Conservation (phyloP, 352 stramenopile species). For the Poterioochromonas sp. region DNA sequence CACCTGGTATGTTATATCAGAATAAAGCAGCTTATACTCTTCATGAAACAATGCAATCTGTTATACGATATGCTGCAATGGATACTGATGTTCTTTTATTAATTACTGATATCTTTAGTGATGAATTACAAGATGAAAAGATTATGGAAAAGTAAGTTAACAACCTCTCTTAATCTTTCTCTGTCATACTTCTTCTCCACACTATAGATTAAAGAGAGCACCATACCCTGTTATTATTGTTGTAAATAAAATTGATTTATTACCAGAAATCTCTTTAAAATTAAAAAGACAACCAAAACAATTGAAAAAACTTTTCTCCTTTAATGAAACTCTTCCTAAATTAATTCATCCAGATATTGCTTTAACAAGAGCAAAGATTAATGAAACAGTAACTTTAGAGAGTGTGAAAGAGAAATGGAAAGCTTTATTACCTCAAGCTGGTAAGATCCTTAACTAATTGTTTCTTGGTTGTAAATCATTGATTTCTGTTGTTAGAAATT, state of each 20-base stretch:
- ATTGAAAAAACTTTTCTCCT: too few relatives aligned
- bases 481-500: slow-evolving; percentile 8
- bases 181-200: not conserved
- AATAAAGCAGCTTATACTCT: slow-evolving; percentile 45
- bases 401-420: not conserved
- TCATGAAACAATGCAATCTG: slow-evolving; percentile 47
- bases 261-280: too few relatives aligned
- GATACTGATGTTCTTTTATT: slow-evolving; percentile 46
- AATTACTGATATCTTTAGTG: slow-evolving; percentile 45
- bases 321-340: too few relatives aligned
- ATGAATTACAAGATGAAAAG: slow-evolving; percentile 40
- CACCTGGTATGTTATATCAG: slow-evolving; percentile 44
- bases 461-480: slow-evolving; percentile 3
- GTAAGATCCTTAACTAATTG: not conserved
- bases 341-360: too few relatives aligned
- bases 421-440: not conserved
- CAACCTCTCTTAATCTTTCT: not conserved
- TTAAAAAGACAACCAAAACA: too few relatives aligned
- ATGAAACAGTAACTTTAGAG: not conserved
- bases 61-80: slow-evolving; percentile 42
- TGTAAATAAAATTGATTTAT: slow-evolving; percentile 16
- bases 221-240: not conserved
- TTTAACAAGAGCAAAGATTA: too few relatives aligned
- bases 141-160: slow-evolving; percentile 20
- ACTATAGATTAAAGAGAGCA: not conserved